These are phyloP conservation scores for Toxoplasma gondii DNA, from an alignment of 169 alveolate genomes.

Conservation along the genomic window DNA sequence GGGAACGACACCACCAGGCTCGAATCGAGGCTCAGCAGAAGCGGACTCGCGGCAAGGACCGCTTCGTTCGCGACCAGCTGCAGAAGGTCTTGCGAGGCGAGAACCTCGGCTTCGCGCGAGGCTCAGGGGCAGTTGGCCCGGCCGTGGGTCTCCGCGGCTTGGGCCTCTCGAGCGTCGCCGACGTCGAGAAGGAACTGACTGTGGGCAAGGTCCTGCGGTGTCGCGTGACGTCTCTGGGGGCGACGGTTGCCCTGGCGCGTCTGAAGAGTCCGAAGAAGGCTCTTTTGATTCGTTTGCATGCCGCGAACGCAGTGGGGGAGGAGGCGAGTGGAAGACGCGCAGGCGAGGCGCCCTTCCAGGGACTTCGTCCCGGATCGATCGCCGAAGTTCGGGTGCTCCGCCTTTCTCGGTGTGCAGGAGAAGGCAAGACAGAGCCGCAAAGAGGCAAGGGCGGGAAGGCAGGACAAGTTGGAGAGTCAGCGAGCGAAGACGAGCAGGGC, in stretches of 20 bases:
- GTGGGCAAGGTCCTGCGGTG: background rate
- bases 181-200: background rate
- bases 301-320: slow-evolving; percentile 27
- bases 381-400: slow-evolving; percentile 32
- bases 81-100: background rate
- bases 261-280: background rate
- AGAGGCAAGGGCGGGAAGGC: background rate
- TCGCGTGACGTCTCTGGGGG: background rate
- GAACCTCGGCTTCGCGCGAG: background rate
- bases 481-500: background rate
- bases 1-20: slow-evolving; percentile 22
- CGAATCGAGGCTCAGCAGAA: background rate
- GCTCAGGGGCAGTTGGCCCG: background rate
- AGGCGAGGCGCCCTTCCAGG: background rate
- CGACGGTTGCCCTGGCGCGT: slow-evolving; percentile 11
- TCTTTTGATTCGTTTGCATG: background rate
- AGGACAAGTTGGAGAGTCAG: background rate
- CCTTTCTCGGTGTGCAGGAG: background rate
- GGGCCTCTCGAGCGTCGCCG: background rate
- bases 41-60: background rate
- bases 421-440: background rate
- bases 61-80: background rate
- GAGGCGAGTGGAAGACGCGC: background rate
- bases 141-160: background rate
- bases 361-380: background rate